Evolutionary conservation across 163 green algal species (phyloP).

Genomic region (Volvox carteri): DNA sequence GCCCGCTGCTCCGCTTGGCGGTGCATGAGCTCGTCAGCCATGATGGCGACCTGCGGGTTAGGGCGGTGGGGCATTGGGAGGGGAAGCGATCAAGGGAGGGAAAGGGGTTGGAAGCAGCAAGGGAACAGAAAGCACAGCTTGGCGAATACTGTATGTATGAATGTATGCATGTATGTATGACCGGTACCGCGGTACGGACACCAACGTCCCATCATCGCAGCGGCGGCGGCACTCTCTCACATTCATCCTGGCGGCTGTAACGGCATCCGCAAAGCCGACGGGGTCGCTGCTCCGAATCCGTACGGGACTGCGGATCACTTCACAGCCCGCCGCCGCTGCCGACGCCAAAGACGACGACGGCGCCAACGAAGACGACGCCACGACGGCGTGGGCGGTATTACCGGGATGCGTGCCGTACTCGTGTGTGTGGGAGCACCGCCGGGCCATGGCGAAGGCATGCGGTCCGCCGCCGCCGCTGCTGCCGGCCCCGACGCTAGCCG

Average conservation of each 20-base stretch:
- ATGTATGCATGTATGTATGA: no score
- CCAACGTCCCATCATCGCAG: no score
- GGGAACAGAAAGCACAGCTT: no score
- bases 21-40: slow-evolving; percentile 41
- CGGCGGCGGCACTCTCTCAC: no score
- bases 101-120: no score
- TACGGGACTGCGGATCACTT: neutral
- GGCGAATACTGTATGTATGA: no score
- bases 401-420: neutral
- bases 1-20: slow-evolving; percentile 6
- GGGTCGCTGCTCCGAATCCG: slow-evolving; percentile 40
- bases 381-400: neutral
- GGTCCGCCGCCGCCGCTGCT: no score
- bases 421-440: neutral
- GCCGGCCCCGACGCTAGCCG: neutral
- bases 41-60: slow-evolving; percentile 29
- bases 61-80: neutral
- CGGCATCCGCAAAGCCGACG: slow-evolving; percentile 36
- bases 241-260: slow-evolving; percentile 38
- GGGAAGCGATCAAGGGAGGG: no score
- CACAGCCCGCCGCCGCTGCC: neutral
- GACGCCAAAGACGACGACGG: neutral
- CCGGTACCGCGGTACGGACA: no score
- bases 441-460: neutral
- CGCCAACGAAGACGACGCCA: no score